These are phyloP conservation scores for Gymnopilus dilepis DNA, from an alignment of 768 basidiomycete species.

Conservation along the genomic window DNA sequence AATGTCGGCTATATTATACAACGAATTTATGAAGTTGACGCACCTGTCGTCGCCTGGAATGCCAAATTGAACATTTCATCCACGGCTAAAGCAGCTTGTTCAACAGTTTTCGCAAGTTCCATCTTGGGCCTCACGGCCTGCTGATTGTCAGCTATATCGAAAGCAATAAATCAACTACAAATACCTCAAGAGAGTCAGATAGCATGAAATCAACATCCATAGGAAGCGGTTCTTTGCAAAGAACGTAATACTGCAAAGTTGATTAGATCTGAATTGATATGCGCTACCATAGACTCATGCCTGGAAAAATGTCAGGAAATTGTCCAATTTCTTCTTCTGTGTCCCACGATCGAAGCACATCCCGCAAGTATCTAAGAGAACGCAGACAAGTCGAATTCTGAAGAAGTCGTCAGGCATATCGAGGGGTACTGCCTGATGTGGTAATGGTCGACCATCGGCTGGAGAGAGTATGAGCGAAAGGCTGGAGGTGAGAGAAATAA, in stretches of 20 bases:
- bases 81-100: constrained; percentile 86
- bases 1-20: background rate
- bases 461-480: constrained; percentile 22
- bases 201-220: constrained; percentile 99
- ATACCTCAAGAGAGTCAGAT: constrained; percentile 89
- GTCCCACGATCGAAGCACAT: constrained; percentile 97
- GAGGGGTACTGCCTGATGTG: constrained; percentile 71
- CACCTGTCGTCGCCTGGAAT: constrained; percentile 62
- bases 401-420: constrained; percentile 98
- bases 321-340: constrained; percentile 91
- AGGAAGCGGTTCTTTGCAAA: constrained; percentile 88
- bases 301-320: constrained; percentile 93
- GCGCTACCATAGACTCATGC: constrained; percentile 42
- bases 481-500: constrained; percentile 19
- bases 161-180: constrained; percentile 9
- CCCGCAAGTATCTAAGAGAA: constrained; percentile 92
- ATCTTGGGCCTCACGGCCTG: constrained; percentile 90
- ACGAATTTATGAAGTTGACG: background rate
- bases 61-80: constrained; percentile 86
- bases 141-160: constrained; percentile 8
- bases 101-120: constrained; percentile 69
- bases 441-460: constrained; percentile 92
- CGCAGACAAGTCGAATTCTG: constrained; percentile 89
- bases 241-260: constrained; percentile 71
- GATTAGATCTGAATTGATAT: background rate